These are phyloP conservation scores for Daedaleopsis sinensis DNA, from an alignment of 768 basidiomycete species.

Conservation along the genomic window DNA sequence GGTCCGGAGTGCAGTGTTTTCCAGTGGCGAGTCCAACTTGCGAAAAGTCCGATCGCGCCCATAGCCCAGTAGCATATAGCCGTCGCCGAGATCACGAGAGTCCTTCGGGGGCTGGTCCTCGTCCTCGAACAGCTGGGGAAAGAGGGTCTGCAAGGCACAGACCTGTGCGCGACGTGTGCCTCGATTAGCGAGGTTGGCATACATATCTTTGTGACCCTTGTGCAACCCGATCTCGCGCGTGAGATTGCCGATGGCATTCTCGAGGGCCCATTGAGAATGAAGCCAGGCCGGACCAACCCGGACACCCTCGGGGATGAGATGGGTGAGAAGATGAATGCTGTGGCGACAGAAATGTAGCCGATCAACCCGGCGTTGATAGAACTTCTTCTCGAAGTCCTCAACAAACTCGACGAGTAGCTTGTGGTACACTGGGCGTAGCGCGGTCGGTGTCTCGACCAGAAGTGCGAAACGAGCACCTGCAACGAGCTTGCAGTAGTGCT, in stretches of 20 bases:
- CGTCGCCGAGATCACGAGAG: too few species aligned
- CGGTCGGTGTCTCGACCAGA: neutral
- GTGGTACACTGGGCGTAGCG: neutral
- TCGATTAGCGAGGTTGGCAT: neutral
- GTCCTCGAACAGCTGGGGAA: too few species aligned
- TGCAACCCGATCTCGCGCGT: neutral
- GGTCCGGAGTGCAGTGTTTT: too few species aligned
- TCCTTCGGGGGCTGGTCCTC: too few species aligned
- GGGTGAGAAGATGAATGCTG: neutral
- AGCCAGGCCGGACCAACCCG: neutral
- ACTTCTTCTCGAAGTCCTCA: neutral
- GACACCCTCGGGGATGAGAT: neutral
- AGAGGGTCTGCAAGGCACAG: neutral
- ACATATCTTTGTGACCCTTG: neutral
- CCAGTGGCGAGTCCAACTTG: too few species aligned
- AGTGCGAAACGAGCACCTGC: neutral
- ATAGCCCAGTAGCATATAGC: too few species aligned
- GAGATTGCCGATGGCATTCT: neutral
- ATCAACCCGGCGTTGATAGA: neutral
- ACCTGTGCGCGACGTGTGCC: neutral
- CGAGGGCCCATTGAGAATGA: neutral
- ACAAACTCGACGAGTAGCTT: neutral
- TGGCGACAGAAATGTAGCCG: neutral
- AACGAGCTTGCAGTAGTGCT: neutral
- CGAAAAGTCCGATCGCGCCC: too few species aligned